These are phyloP conservation scores for Sphaerobolus stellatus DNA, from an alignment of 1,284 basidiomycete species.

Conservation along the genomic window DNA sequence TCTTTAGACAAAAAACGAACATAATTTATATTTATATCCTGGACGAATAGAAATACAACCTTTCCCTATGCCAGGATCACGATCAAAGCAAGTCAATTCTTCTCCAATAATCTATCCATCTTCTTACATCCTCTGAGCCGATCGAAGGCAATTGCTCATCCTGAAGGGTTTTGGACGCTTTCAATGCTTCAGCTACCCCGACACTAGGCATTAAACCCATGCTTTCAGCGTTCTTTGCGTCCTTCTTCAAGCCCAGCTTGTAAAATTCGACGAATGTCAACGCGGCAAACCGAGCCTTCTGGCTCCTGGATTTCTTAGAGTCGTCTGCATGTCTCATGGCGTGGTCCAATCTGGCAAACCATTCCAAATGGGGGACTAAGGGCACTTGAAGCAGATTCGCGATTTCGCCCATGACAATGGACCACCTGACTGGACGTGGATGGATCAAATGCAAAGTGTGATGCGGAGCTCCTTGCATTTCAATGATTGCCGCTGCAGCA, in stretches of 20 bases:
- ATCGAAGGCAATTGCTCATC: not conserved
- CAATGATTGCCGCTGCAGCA: conserved; percentile 18
- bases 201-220: conserved; percentile 4
- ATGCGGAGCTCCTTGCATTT: conserved; percentile 11
- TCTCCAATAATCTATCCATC: not conserved
- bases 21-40: no score
- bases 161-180: not conserved
- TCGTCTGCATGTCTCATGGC: not conserved
- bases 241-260: not conserved
- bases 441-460: conserved; percentile 27
- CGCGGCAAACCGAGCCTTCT: not conserved
- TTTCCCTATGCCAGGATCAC: no score
- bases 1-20: no score
- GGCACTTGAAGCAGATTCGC: not conserved
- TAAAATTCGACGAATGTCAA: not conserved
- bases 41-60: no score
- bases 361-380: conserved; percentile 27
- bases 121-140: not conserved
- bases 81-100: not conserved
- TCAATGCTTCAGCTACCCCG: not conserved
- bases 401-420: not conserved
- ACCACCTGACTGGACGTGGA: conserved; percentile 26
- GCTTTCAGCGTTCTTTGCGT: not conserved
- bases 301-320: not conserved
- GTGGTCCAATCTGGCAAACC: conserved; percentile 29